Evolutionary conservation across 2,329 filamentous ascomycete genomes (phyloP), one percentile per base, ranked within the genome.

Genomic region (Beauveria scarabaeidicola): DNA sequence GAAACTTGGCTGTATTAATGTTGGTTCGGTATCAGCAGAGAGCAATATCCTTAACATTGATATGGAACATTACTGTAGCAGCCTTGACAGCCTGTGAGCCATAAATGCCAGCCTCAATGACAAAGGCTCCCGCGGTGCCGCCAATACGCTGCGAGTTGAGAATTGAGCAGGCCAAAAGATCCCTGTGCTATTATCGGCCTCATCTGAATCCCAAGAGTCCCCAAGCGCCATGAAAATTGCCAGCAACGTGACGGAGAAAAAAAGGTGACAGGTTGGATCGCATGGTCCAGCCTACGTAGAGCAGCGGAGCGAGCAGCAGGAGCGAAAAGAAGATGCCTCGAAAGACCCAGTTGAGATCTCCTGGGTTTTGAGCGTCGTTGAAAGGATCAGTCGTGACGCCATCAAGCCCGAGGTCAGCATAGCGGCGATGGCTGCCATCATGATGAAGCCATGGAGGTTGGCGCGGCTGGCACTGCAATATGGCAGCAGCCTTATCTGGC

Each of bases 301-400:
- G 19, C 23, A 66, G 29, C 8, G 66, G 60, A 1, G 61, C 38
- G 40, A 64, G 58, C 5, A 66, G 13, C n/a, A 68, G 27, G 7
- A 70, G 43, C 7, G 68, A 65, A 40, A 66, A 61, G 23, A 63
- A 56, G n/a, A 66, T 32, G 47, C 67, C 62, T 3, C 63, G 65
- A 23, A 69, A 66, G 59, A 70, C 53, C 51, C 68, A 70, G 5
- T 61, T 44, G 9, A 65, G 58, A 15, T 62, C 59, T 19, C 56
- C 36, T 10, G n/a, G 52, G 38, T 38, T 38, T 38, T 17, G 29
- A 59, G 23, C 25, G 52, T 19, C 62, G 38, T 13, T 59, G 63
- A 9, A 9, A 44, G 21, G 3, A 63, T n/a, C 36, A 62, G 52
- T 25, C 59, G 60, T 46, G 63, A 4, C 5, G 66, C 40, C 44